A percentile compares a stretch with the other conserved stretches of the same genome.
phyloP scores from a whole-genome alignment of 768 basidiomycete species.

The Rhizopogon vinicolor region DNA sequence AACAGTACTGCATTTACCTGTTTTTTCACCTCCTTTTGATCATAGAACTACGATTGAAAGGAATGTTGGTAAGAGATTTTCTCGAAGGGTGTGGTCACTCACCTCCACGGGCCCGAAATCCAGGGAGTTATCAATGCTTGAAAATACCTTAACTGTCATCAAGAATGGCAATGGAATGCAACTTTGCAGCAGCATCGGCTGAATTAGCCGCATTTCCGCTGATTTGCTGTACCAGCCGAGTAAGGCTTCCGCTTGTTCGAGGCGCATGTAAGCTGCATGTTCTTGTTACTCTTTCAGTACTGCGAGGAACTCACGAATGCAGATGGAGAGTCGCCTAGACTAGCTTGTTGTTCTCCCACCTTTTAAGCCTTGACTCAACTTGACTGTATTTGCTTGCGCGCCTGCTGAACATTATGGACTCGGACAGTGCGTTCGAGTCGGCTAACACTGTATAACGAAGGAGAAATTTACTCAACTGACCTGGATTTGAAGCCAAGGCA shows the following conservation, averaged over 20 bases:
- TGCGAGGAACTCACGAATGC: slow-evolving; percentile 1
- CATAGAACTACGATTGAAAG: not conserved
- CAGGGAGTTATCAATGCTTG: not conserved
- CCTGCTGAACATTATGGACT: not conserved
- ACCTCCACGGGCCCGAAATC: not conserved
- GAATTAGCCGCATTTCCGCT: not conserved
- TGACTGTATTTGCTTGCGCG: not conserved
- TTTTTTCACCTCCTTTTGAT: not conserved
- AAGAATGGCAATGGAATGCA: not conserved
- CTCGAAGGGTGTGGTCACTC: not conserved
- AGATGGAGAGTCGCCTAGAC: not conserved
- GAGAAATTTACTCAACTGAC: not conserved
- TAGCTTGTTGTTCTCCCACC: no score
- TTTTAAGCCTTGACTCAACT: no score
- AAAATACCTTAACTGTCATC: not conserved
- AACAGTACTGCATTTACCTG: not conserved
- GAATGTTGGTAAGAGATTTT: not conserved
- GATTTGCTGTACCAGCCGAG: no score
- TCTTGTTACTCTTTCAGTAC: slow-evolving; percentile 8
- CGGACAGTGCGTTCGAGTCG: not conserved
- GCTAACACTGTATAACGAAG: no score
- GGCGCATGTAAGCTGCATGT: not conserved
- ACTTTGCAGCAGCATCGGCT: not conserved
- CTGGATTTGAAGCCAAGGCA: no score
- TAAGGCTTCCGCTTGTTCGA: not conserved